Conservation (phyloP, 169 alveolate genomes). For the Babesia divergens region DNA sequence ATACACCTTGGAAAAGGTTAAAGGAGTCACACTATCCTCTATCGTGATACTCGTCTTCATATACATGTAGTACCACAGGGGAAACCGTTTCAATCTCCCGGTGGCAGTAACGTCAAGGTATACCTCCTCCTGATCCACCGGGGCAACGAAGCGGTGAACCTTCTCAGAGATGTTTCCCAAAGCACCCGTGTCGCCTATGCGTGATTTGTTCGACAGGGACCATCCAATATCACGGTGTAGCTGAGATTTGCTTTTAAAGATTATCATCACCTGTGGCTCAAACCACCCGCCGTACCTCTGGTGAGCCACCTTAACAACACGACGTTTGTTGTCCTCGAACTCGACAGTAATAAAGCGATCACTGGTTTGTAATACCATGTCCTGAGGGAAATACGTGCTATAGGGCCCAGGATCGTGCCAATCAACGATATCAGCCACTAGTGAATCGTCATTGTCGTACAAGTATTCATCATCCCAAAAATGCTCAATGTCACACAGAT, state of each 20-base stretch:
- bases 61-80: constrained; percentile 21
- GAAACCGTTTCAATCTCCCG: not conserved
- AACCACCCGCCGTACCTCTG: constrained; percentile 28
- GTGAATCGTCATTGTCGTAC: not conserved
- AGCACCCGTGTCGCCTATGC: not conserved
- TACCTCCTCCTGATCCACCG: constrained; percentile 13
- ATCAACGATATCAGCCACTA: constrained; percentile 35
- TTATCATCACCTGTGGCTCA: constrained; percentile 17
- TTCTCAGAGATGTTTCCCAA: not conserved
- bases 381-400: not conserved
- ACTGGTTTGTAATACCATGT: constrained; percentile 6
- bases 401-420: constrained; percentile 27
- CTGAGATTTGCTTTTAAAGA: not conserved
- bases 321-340: not conserved
- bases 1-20: not conserved
- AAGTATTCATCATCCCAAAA: constrained; percentile 2
- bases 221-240: constrained; percentile 14
- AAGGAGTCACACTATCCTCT: not conserved
- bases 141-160: not conserved
- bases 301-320: constrained; percentile 4
- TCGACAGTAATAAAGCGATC: not conserved
- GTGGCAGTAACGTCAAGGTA: constrained; percentile 19
- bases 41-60: not conserved
- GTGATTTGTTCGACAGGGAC: constrained; percentile 1
- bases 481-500: not conserved